phyloP scores from a whole-genome alignment of 2,329 filamentous ascomycete genomes.

The Orbilia oligospora region DNA sequence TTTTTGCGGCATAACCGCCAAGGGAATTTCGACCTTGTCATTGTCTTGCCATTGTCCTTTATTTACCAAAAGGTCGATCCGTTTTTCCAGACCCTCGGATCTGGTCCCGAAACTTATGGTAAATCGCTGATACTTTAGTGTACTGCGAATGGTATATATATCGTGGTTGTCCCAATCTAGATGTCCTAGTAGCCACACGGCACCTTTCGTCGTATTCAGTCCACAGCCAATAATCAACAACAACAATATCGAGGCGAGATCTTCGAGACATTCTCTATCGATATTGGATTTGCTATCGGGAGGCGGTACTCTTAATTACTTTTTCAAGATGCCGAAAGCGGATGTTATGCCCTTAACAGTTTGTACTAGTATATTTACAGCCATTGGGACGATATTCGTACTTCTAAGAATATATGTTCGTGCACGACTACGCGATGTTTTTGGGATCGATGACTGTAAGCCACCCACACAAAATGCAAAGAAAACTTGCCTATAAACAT shows the following conservation, averaged over 20 bases:
- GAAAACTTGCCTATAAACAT: neutral
- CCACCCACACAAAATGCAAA: neutral
- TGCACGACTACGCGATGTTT: conserved; percentile 28
- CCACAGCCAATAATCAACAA: neutral
- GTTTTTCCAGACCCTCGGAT: conserved; percentile 18
- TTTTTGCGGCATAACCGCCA: conserved; percentile 6
- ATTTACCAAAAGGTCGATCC: conserved; percentile 4
- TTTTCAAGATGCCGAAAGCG: conserved; percentile 31
- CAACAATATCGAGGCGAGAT: neutral
- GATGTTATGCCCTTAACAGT: conserved; percentile 36
- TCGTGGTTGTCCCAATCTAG: neutral
- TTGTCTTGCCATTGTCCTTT: conserved; percentile 4
- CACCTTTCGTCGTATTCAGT: neutral
- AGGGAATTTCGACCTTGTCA: neutral
- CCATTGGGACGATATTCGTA: conserved; percentile 36
- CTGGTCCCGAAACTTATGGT: neutral
- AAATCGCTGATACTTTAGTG: neutral
- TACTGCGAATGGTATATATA: conserved; percentile 22
- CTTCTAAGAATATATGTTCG: conserved; percentile 46
- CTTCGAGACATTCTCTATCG: neutral
- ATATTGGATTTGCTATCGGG: neutral
- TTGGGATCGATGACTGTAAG: conserved; percentile 45
- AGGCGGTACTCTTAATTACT: neutral
- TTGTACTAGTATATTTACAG: conserved; percentile 38
- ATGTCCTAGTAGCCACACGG: neutral